phyloP scores from a whole-genome alignment of 306 rosid genomes.

The Cucumis sativus region DNA sequence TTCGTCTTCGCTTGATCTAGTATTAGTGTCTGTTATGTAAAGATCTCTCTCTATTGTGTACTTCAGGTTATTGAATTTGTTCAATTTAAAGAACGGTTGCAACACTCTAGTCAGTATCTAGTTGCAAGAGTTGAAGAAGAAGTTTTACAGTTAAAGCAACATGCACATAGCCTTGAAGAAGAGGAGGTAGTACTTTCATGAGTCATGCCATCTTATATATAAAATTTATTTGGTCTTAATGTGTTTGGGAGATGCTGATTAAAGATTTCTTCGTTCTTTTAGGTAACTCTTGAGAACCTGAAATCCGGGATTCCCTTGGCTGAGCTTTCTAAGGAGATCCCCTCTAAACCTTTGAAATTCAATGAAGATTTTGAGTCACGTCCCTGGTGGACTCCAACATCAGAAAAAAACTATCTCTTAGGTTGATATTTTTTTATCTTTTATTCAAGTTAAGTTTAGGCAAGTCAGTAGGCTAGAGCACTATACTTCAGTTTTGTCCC shows the following conservation, averaged over 20 bases:
- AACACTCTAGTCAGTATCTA: slow-evolving; percentile 70
- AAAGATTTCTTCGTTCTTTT: background rate
- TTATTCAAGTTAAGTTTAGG: background rate
- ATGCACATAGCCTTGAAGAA: slow-evolving; percentile 64
- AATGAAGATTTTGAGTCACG: slow-evolving; percentile 80
- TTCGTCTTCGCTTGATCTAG: background rate
- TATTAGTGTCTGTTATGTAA: background rate
- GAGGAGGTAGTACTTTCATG: slow-evolving; percentile 46
- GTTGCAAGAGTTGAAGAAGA: slow-evolving; percentile 68
- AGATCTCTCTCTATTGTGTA: background rate
- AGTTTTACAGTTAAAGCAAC: slow-evolving; percentile 72
- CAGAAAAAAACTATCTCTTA: slow-evolving; percentile 81
- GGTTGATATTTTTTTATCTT: slow-evolving; percentile 34
- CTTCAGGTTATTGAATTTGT: slow-evolving; percentile 92
- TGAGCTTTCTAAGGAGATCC: slow-evolving; percentile 76
- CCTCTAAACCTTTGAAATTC: slow-evolving; percentile 71
- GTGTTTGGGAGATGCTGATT: slow-evolving; percentile 13
- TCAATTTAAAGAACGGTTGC: slow-evolving; percentile 81
- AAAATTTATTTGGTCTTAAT: background rate
- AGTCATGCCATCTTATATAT: background rate
- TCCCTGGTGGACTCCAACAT: slow-evolving; percentile 94
- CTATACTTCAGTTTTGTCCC: background rate
- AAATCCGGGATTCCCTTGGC: slow-evolving; percentile 60
- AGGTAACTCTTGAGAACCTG: slow-evolving; percentile 66
- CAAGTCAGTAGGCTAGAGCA: background rate